Evolutionary conservation across 176 grass and related monocot genomes (phyloP), one percentile per base, ranked within the genome.

Genomic region (Themeda triandra): DNA sequence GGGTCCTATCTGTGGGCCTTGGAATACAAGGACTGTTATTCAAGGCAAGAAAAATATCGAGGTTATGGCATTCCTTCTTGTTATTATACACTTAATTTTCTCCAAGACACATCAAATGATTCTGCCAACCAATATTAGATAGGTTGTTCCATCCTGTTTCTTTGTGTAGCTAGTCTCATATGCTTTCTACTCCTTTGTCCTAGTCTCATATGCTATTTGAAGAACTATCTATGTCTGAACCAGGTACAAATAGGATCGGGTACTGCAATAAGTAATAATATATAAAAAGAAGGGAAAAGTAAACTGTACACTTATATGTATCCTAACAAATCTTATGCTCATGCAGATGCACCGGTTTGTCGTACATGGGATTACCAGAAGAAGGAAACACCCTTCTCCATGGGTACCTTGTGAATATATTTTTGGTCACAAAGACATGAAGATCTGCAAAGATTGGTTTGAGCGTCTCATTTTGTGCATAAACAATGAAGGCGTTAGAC

Each of bases 331-430:
- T 0, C 19, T 81, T 28, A 71, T 93, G n/a, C 40, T 90, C 28
- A 78, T 83, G 80, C 87, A 98, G 95, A 92, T 93, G 87, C 75
- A 98, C 65, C 89, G 87, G 24, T 98, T 98, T 88, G 85, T 86
- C 0, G 15, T 98, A 62, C 87, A 95, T 87, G 83, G 79, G 56
- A 78, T 90, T 58, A 44, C 70, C 28, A 85, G 46, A 86, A 63
- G 83, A 81, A 84, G 80, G 87, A 92, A 75, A 71, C 10, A 21
- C 66, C 73, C 91, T 81, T 94, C 86, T 41, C 82, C 80, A 62
- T 98, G 63, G 95, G 82, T 91, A 85, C 87, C 92, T 59, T 89
- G 80, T 69, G 91, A 93, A 82, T 87, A 98, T 79, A 79, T 88
- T 86, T 98, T 98, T 87, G 92, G 92, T 39, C 92, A 98, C 32